These are phyloP conservation scores for Corchorus capsularis DNA, from an alignment of 345 rosid genomes.

Conservation along the genomic window DNA sequence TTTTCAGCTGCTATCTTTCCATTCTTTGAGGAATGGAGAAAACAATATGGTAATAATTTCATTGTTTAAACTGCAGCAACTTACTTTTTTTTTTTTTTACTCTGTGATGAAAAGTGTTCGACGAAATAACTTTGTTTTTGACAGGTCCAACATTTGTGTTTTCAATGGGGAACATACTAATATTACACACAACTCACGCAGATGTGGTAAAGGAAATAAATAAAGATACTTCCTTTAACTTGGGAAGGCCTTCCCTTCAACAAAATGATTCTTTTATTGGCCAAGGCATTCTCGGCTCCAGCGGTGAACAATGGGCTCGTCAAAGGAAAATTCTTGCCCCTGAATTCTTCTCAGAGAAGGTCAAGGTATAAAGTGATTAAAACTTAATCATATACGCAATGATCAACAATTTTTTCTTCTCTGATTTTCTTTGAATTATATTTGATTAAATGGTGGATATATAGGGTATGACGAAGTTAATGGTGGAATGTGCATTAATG, in stretches of 20 bases:
- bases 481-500: constrained; percentile 29
- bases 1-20: constrained; percentile 25
- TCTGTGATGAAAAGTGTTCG: too few relatives aligned
- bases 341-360: constrained; percentile 25
- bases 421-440: too few relatives aligned
- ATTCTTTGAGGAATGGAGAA: constrained; percentile 34
- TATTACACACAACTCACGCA: constrained; percentile 18
- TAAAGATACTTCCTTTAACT: constrained; percentile 16
- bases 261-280: constrained; percentile 24
- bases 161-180: constrained; percentile 16
- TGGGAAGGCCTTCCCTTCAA: constrained; percentile 34
- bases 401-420: neutral
- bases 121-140: neutral
- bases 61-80: too few relatives aligned
- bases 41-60: constrained; percentile 26
- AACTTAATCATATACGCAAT: too few relatives aligned
- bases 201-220: constrained; percentile 27
- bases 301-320: constrained; percentile 31
- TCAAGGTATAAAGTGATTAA: constrained; percentile 17
- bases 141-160: constrained; percentile 27
- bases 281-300: constrained; percentile 32
- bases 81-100: neutral
- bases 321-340: constrained; percentile 34
- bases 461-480: constrained; percentile 41
- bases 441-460: too few relatives aligned